Percentiles rank a stretch among this genome's conserved stretches.
Evolutionary conservation across 352 stramenopile species (phyloP).

Genomic region (Globisporangium solare): DNA sequence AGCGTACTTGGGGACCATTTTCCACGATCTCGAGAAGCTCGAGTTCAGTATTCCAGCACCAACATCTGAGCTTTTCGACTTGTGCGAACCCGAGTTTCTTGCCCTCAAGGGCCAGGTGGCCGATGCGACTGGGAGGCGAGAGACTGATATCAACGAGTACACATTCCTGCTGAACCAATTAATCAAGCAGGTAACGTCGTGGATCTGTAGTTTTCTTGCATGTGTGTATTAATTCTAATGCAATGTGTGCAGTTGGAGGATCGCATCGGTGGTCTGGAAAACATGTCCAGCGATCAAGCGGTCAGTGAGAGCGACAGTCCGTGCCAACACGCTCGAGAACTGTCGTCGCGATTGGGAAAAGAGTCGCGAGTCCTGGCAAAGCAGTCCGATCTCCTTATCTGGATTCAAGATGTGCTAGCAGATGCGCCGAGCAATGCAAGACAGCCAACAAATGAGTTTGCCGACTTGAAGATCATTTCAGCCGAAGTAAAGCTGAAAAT

Average conservation of each 20-base stretch:
- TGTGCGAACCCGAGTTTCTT: constrained; percentile 43
- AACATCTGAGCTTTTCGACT: constrained; percentile 23
- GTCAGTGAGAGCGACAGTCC: constrained; percentile 27
- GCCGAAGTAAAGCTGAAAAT: constrained; percentile 47
- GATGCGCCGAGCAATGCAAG: constrained; percentile 27
- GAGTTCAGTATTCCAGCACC: constrained; percentile 26
- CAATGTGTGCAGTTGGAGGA: background rate
- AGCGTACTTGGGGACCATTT: constrained; percentile 40
- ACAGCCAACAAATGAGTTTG: constrained; percentile 31
- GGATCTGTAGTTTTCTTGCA: background rate
- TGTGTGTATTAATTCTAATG: too few relatives aligned
- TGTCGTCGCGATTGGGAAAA: constrained; percentile 21
- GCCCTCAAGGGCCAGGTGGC: constrained; percentile 29
- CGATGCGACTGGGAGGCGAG: constrained; percentile 22
- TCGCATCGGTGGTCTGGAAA: constrained; percentile 24
- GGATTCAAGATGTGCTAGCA: constrained; percentile 35
- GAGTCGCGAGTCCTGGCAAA: constrained; percentile 23
- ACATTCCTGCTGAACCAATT: constrained; percentile 16
- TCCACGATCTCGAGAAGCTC: constrained; percentile 27
- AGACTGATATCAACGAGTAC: constrained; percentile 31
- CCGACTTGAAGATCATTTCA: constrained; percentile 27
- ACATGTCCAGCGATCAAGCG: constrained; percentile 21
- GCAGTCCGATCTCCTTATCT: constrained; percentile 24
- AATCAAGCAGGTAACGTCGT: constrained; percentile 13
- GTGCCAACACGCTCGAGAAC: constrained; percentile 26